Base-by-base conservation (phyloP, 1,284 basidiomycete genomes). In the Baeospora myosura region DNA sequence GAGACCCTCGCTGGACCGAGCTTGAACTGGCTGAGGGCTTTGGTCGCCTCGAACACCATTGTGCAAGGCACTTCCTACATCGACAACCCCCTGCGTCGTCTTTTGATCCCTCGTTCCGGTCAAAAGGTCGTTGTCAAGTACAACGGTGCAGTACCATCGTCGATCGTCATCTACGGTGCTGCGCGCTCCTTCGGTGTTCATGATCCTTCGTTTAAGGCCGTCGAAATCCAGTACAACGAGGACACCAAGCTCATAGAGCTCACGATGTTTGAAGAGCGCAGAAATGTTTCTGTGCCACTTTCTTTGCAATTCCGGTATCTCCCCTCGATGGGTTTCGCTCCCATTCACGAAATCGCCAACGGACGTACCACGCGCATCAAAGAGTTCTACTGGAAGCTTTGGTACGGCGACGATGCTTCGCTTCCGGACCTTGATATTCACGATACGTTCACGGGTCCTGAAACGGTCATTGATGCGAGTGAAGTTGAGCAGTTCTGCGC, bases 371-470 rank as follows among this genome's bases (percentile, higher is more conserved):
- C 73, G 51, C 80, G 89, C 49, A 96, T 98, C 73, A 98, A 98
- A 69, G 77, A 85, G 53, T 94, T 94, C 60, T 95, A 97, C 72
- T 98, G 94, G 94, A 83, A 83, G 58, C 66, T 97, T 25, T 97
- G 94, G 94, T 94, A 93, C 59, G 89, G 92, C 34, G 88, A 90
- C 57, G 72, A 88, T 49, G 78, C 83, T 52, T 62, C 62, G 3
- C 72, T 94, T 26, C 89, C 90, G 17, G 61, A 74, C 12, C 80
- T 97, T 50, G 73, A 82, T 50, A 70, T 94, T 40, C 76, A 76
- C 47, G 77, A 90, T 51, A 80, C 76, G 10, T 94, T 95, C 65
- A 76, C 78, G 43, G 87, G 90, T 25, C 90, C 88, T 1, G 81
- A 89, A 58, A 85, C 90, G 45, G 76, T 73, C 8, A 87, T 96